Percentiles rank a stretch among this genome's conserved stretches.
These are phyloP conservation scores for Mycena amicta DNA, from an alignment of 768 basidiomycete genomes.

Conservation along the genomic window DNA sequence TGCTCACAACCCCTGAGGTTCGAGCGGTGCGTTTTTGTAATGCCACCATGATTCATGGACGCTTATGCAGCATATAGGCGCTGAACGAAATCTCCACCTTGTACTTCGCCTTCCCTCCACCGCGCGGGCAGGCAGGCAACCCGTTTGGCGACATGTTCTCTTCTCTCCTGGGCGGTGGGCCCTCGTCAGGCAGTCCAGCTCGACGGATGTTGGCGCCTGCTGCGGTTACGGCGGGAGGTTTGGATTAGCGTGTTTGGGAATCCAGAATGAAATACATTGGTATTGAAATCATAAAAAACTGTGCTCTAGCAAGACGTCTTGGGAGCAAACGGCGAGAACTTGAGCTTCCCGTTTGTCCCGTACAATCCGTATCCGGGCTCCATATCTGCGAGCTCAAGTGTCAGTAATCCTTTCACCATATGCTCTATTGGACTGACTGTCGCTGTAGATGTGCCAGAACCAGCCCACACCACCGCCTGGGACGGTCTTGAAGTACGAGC, in stretches of 20 bases:
- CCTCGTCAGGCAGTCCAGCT: constrained; percentile 28
- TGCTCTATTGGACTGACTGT: constrained; percentile 42
- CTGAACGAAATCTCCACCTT: constrained; percentile 68
- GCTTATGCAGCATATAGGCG: constrained; percentile 42
- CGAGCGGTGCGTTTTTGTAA: constrained; percentile 57
- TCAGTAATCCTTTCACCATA: not conserved
- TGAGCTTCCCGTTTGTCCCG: constrained; percentile 45
- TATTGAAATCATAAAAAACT: not conserved
- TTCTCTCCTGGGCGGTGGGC: constrained; percentile 81
- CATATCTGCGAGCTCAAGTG: constrained; percentile 8
- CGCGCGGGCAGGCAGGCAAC: constrained; percentile 69
- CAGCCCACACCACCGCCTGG: constrained; percentile 71
- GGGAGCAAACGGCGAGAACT: constrained; percentile 64
- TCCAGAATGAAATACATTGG: not conserved
- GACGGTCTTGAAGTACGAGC: constrained; percentile 60
- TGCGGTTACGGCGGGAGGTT: constrained; percentile 36
- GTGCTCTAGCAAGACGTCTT: constrained; percentile 53
- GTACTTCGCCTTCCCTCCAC: constrained; percentile 88
- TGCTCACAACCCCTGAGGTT: constrained; percentile 62
- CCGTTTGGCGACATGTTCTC: constrained; percentile 90
- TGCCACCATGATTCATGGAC: not conserved
- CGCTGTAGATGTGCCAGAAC: constrained; percentile 83
- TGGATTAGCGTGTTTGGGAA: constrained; percentile 40
- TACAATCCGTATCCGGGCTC: constrained; percentile 77
- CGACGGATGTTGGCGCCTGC: constrained; percentile 51